Base-by-base conservation (phyloP, 352 stramenopile genomes). In the Globisporangium barbulae region DNA sequence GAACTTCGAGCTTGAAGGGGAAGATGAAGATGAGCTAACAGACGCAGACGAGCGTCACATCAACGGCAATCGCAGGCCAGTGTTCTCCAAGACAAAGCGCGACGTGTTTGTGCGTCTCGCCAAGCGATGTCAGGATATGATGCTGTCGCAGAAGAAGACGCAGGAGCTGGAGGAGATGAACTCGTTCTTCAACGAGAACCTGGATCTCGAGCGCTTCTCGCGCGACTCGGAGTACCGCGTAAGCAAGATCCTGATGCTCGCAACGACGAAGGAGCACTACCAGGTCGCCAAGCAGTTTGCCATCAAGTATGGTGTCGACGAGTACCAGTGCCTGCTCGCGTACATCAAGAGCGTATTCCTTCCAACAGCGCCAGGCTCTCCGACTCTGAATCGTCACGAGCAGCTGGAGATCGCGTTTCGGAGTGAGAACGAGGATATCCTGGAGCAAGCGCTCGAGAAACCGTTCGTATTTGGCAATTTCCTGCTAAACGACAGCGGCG, bases 381-480 rank as follows among this genome's bases (percentile, higher is more conserved):
- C 57, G 3, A 28, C 15, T 19, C 44, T 56, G 21, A 65, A 41
- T 22, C 76, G 83, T 22, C 83, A 84, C 56, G 76, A 93, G 35
- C 80, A 93, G 41, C 55, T 93, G 0, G 84, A 90, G n/a, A 60
- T 79, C 10, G 80, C 84, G 10, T 90, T 93, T 49, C 71, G 71
- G 39, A 85, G 70, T 56, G 75, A 78, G 12, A 65, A 68, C 12
- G 53, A 71, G 33, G 81, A 91, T 65, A 77, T 93, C 39, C 33
- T 93, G 19, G 85, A 89, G 30, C 72, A 89, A 60, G 81, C 83
- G 44, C 63, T 93, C 35, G 71, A 90, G 47, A 70, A 70, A 42
- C 85, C 85, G 3, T 30, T 69, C 9, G 56, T 22, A 1, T 91
- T 93, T 69, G 81, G 74, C 2, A 54, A 79, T 30, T 90, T 91